Evolutionary conservation across 305 asterid species (phyloP), one percentile per base, ranked within the genome.

Genomic region (Fraxinus albicans): DNA sequence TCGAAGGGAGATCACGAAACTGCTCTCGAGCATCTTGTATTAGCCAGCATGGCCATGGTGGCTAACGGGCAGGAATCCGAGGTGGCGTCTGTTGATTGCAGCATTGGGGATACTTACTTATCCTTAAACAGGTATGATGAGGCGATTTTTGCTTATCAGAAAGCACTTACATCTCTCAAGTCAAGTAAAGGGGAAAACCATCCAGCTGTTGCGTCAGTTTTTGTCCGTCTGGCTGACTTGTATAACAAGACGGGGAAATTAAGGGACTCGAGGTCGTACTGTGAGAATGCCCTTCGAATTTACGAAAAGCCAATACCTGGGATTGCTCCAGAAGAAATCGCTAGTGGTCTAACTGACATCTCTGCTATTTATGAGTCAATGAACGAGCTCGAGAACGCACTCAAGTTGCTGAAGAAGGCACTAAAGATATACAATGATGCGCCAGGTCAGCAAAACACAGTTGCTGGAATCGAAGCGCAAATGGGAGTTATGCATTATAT

Each of bases 31-130:
- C 98, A 95, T 88, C 92, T 93, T 50, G 99, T 95, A 53, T 80
- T 95, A 83, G 97, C 99, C 82, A 94, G 98, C 91, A 94, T 95
- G 97, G 90, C 98, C 15, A 92, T 95, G 98, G 96, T 86, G 85
- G 94, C 96, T 25, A 91, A 89, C 36, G 99, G 96, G 80, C 98
- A 91, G 79, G 98, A 95, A 84, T 81, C 96, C 0, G 99, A 95
- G 65, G 99, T 94, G 80, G 97, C 98, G 27, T 83, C 94, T 8
- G 90, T 95, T 7, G 98, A 94, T 85, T 88, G 91, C 85, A 93
- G 95, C 91, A 95, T 95, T 23, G 98, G 98, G 5, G 98, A 95
- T 74, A 80, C 95, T 0, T 95, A 95, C 80, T 87, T 94, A 85
- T 95, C 98, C 25, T 86, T 95, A 50, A 92, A 91, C 77, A 87